Evolutionary conservation across 106 monocot genomes (phyloP).

Genomic region (Dioscorea dumetorum): DNA sequence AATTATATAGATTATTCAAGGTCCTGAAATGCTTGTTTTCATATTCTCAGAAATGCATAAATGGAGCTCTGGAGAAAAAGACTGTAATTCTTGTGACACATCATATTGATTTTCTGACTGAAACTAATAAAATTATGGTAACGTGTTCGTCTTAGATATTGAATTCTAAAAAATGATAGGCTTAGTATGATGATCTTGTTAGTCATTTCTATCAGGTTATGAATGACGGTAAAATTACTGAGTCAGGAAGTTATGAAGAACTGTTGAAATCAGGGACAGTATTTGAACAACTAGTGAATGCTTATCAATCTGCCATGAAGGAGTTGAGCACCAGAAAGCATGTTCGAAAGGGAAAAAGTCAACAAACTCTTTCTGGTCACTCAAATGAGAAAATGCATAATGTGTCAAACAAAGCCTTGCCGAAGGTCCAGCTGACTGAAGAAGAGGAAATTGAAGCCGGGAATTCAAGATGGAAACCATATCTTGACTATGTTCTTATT

Average conservation of each 20-base stretch:
- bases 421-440: slow-evolving; percentile 46
- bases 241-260: slow-evolving; percentile 55
- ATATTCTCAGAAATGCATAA: slow-evolving; percentile 41
- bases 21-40: too few relatives aligned
- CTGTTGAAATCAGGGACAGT: slow-evolving; percentile 53
- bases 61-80: slow-evolving; percentile 36
- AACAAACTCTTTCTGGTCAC: too few relatives aligned
- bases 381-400: too few relatives aligned
- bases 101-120: slow-evolving; percentile 65
- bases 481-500: slow-evolving; percentile 44
- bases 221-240: slow-evolving; percentile 53
- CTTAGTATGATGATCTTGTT: too few relatives aligned
- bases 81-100: slow-evolving; percentile 61
- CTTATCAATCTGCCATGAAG: slow-evolving; percentile 57
- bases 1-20: background rate
- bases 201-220: slow-evolving; percentile 43
- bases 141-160: background rate
- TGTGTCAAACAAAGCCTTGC: too few relatives aligned
- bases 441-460: slow-evolving; percentile 72
- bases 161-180: too few relatives aligned
- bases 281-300: slow-evolving; percentile 73
- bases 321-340: slow-evolving; percentile 24
- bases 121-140: slow-evolving; percentile 54
- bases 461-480: slow-evolving; percentile 51
- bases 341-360: background rate